These are phyloP conservation scores for Yarrowia sp. DNA, from an alignment of 805 yeast species.

Conservation along the genomic window DNA sequence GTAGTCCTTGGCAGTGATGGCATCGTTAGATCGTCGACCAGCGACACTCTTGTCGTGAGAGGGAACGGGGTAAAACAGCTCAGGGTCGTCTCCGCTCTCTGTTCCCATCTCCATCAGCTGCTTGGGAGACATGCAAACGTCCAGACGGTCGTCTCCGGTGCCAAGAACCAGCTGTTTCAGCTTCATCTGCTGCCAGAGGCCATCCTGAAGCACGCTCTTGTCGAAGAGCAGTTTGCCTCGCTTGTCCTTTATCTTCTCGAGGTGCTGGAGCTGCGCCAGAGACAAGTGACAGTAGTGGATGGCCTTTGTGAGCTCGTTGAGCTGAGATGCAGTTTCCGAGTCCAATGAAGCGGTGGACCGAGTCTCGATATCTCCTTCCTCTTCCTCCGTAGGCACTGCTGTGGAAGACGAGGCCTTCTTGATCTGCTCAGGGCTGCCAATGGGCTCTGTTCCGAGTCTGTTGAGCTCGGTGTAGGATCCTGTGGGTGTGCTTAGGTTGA, in stretches of 20 bases:
- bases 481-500: slow-evolving; percentile 15
- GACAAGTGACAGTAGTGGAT: slow-evolving; percentile 51
- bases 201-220: slow-evolving; percentile 45
- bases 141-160: slow-evolving; percentile 4
- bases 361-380: background rate
- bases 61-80: background rate
- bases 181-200: slow-evolving; percentile 50
- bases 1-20: slow-evolving; percentile 1
- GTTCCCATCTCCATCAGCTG: slow-evolving; percentile 7
- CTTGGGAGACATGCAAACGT: background rate
- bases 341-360: background rate
- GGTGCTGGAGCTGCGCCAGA: slow-evolving; percentile 47
- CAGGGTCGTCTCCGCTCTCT: background rate
- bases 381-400: background rate
- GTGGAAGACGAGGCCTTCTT: background rate
- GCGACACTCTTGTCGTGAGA: slow-evolving; percentile 22
- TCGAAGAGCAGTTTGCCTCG: slow-evolving; percentile 44
- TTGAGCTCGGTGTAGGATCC: slow-evolving; percentile 14
- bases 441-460: background rate
- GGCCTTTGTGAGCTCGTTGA: slow-evolving; percentile 42
- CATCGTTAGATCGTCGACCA: slow-evolving; percentile 10
- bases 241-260: slow-evolving; percentile 44
- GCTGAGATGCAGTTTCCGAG: background rate
- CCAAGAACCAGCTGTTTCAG: slow-evolving; percentile 34
- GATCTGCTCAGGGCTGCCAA: slow-evolving; percentile 2